A percentile compares a stretch with the other conserved stretches of the same genome.
Conservation (phyloP, 2,329 filamentous ascomycete genomes). For the Juglanconis oblonga region DNA sequence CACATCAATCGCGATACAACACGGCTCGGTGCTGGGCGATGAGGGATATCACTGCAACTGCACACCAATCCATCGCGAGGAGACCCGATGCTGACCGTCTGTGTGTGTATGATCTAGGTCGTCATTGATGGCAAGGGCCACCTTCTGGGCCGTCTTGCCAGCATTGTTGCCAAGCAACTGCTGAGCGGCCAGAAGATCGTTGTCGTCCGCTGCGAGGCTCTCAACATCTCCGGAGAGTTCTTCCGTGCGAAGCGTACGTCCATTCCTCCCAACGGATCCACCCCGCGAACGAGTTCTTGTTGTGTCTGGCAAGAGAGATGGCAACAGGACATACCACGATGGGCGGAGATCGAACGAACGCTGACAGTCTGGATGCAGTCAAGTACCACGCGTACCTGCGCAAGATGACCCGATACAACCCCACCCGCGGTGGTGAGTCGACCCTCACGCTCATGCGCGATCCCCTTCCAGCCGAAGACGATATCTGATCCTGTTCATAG, state of each 20-base stretch:
- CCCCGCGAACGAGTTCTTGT: neutral
- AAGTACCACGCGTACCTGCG: conserved; percentile 99
- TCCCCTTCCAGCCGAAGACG: conserved; percentile 37
- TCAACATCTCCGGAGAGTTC: conserved; percentile 99
- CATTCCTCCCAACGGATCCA: conserved; percentile 18
- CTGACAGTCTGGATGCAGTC: conserved; percentile 66
- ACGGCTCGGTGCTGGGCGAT: too few species aligned
- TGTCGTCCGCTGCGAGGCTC: conserved; percentile 94
- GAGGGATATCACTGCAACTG: too few species aligned
- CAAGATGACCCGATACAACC: conserved; percentile 99
- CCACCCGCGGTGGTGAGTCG: conserved; percentile 88
- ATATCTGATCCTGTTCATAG: conserved; percentile 47
- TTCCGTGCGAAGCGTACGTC: conserved; percentile 99
- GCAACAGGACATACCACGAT: neutral
- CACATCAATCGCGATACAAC: too few species aligned
- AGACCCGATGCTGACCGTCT: conserved; percentile 10
- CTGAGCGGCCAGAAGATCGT: conserved; percentile 99
- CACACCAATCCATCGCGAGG: neutral
- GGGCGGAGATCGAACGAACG: neutral
- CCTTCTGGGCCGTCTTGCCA: conserved; percentile 97
- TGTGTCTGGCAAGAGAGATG: neutral
- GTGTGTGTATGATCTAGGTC: conserved; percentile 57
- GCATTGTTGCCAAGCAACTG: conserved; percentile 98
- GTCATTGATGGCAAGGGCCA: conserved; percentile 99
- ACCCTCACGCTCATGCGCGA: conserved; percentile 19